phyloP scores from a whole-genome alignment of 2,329 filamentous ascomycete species.

The Microsporum audouinii region DNA sequence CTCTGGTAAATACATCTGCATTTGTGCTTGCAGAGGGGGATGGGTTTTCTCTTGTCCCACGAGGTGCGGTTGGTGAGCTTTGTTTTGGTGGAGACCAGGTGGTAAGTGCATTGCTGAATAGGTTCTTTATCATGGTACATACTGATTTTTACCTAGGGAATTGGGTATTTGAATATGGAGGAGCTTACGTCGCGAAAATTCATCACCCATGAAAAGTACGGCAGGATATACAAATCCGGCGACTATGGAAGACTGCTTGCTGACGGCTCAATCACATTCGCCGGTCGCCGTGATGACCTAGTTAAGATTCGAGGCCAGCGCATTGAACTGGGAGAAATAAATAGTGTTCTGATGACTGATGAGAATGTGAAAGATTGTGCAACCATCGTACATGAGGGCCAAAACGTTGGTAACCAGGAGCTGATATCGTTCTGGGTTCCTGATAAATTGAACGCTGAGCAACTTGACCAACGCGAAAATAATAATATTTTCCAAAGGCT shows the following conservation, averaged over 20 bases:
- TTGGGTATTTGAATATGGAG: slow-evolving; percentile 59
- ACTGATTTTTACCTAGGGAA: slow-evolving; percentile 27
- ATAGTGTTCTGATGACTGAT: slow-evolving; percentile 46
- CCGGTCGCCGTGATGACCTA: slow-evolving; percentile 65
- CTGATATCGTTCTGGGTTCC: slow-evolving; percentile 62
- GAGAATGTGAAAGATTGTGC: slow-evolving; percentile 48
- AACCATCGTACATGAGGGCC: slow-evolving; percentile 46
- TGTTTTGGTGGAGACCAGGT: slow-evolving; percentile 82
- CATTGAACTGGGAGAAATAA: slow-evolving; percentile 69
- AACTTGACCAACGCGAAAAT: neutral
- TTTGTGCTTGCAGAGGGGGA: slow-evolving; percentile 46
- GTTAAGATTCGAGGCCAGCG: slow-evolving; percentile 71
- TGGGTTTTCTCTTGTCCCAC: slow-evolving; percentile 46
- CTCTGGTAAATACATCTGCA: slow-evolving; percentile 63
- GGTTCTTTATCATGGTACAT: neutral
- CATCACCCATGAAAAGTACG: slow-evolving; percentile 54
- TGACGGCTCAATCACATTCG: slow-evolving; percentile 62
- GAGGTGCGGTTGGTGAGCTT: slow-evolving; percentile 67
- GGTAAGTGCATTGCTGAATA: slow-evolving; percentile 27
- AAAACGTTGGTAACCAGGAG: slow-evolving; percentile 36
- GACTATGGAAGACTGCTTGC: slow-evolving; percentile 69
- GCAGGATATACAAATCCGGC: slow-evolving; percentile 68
- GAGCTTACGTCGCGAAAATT: slow-evolving; percentile 56
- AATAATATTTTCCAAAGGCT: slow-evolving; percentile 28
- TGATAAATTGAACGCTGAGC: slow-evolving; percentile 7